Conservation (phyloP, 1,284 basidiomycete species). For the Puccinia coronata region DNA sequence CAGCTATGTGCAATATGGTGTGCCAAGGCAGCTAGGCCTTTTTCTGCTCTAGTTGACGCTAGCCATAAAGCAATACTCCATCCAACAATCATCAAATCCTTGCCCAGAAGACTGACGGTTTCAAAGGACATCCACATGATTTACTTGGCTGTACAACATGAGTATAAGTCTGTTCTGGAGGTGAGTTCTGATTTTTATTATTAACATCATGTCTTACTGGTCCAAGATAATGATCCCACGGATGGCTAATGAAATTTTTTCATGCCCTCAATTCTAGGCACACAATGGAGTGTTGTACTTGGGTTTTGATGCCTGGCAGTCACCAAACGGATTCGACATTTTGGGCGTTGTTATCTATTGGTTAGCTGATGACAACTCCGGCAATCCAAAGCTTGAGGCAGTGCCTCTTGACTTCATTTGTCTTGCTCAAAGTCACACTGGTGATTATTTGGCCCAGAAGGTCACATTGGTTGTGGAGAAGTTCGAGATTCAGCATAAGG, state of each 20-base stretch:
- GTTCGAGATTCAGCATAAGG: not conserved
- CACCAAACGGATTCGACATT: constrained; percentile 15
- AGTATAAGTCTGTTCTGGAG: not conserved
- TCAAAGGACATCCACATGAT: not conserved
- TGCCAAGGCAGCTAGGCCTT: not conserved
- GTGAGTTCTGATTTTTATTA: no score
- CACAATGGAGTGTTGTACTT: not conserved
- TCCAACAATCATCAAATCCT: not conserved
- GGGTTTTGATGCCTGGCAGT: not conserved
- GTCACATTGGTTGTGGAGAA: not conserved
- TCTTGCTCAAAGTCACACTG: not conserved
- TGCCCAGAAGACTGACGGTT: not conserved
- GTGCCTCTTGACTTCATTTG: not conserved
- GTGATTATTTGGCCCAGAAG: not conserved
- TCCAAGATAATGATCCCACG: no score
- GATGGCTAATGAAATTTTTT: no score
- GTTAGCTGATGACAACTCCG: not conserved
- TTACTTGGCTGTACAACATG: constrained; percentile 7
- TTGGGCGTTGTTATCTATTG: not conserved
- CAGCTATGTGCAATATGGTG: not conserved
- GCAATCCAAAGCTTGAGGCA: not conserved
- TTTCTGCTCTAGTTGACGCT: not conserved
- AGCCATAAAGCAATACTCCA: constrained; percentile 2
- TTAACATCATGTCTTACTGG: no score
- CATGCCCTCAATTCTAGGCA: no score